Conservation (phyloP, 2,329 filamentous ascomycete genomes). For the Didymella pinodella region DNA sequence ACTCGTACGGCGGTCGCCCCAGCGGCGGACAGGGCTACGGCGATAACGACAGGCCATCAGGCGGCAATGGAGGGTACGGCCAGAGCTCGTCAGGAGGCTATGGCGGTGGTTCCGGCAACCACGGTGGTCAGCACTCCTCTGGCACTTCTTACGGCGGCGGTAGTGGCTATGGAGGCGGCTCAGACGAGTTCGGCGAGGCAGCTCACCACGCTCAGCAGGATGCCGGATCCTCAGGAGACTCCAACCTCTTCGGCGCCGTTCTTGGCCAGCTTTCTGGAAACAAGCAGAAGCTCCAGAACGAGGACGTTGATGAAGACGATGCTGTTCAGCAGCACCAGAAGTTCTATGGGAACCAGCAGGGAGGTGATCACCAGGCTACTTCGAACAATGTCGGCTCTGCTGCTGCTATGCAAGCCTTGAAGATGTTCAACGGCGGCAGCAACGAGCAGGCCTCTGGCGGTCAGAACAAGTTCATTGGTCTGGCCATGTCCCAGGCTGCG, state of each 20-base stretch:
- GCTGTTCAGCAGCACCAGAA: slow-evolving; percentile 79
- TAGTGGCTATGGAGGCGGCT: slow-evolving; percentile 48
- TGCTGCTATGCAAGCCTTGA: slow-evolving; percentile 81
- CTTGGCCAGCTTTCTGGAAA: slow-evolving; percentile 64
- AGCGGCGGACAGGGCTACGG: slow-evolving; percentile 22
- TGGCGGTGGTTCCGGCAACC: slow-evolving; percentile 31
- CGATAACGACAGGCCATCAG: slow-evolving; percentile 36
- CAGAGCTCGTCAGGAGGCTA: slow-evolving; percentile 28
- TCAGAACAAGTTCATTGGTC: slow-evolving; percentile 81
- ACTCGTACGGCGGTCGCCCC: slow-evolving; percentile 25
- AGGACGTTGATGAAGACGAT: slow-evolving; percentile 68
- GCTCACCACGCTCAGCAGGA: slow-evolving; percentile 64
- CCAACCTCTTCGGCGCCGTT: slow-evolving; percentile 63
- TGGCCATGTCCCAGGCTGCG: slow-evolving; percentile 88
- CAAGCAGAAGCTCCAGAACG: slow-evolving; percentile 58
- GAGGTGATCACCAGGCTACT: slow-evolving; percentile 54
- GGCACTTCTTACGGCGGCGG: slow-evolving; percentile 56
- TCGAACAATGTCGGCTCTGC: slow-evolving; percentile 67
- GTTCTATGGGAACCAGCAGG: slow-evolving; percentile 66
- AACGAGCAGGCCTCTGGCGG: slow-evolving; percentile 55
- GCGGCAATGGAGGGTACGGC: slow-evolving; percentile 19
- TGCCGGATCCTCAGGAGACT: slow-evolving; percentile 60
- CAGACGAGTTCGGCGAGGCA: slow-evolving; percentile 63
- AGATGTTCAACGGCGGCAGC: slow-evolving; percentile 73
- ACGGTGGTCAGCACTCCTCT: slow-evolving; percentile 47